Evolutionary conservation across 2,329 filamentous ascomycete genomes (phyloP), one percentile per base, ranked within the genome.

Genomic region (Chrysoporthe deuterocubensis): DNA sequence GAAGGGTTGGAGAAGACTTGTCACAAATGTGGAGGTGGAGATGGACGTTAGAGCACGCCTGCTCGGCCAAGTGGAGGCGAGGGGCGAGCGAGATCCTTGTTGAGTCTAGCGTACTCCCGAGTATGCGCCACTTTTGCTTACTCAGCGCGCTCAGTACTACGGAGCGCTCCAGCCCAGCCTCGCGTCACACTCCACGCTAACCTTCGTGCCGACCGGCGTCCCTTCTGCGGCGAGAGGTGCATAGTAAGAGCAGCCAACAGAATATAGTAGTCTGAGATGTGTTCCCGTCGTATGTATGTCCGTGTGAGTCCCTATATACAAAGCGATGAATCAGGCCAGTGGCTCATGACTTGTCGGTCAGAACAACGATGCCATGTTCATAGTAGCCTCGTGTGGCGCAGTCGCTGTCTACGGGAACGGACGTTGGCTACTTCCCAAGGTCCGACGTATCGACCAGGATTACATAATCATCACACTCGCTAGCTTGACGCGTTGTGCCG

Each of bases 401-500:
- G 37, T 26, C n/a, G 9, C n/a, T 21, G 46, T 9, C n/a, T 21
- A n/a, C 11, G 18, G 9, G 48, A 13, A 52, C 14, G 21, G 13
- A 18, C 7, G 13, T 7, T 52, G 2, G n/a, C 48, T 52, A 14
- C 18, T 59, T 13, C n/a, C 2, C 5, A 13, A 46, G 58, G 42
- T 11, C 34, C 40, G 14, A 43, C n/a, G 3, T 26, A 26, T 60
- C n/a, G n/a, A 5, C 2, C 34, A 6, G n/a, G 14, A 42, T 61
- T 32, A 61, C 59, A 61, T 61, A 44, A 61, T 13, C 59, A 1
- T 21, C 21, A 37, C 26, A 26, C 26, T 34, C 42, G 5, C 43
- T 46, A 61, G 59, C 63, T 65, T 68, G 68, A 76, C 75, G 75
- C 75, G 75, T 77, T 65, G 67, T 61, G 42, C 71, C 72, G 66